phyloP scores from a whole-genome alignment of 1,284 basidiomycete genomes.

The Cryptococcus sp. region DNA sequence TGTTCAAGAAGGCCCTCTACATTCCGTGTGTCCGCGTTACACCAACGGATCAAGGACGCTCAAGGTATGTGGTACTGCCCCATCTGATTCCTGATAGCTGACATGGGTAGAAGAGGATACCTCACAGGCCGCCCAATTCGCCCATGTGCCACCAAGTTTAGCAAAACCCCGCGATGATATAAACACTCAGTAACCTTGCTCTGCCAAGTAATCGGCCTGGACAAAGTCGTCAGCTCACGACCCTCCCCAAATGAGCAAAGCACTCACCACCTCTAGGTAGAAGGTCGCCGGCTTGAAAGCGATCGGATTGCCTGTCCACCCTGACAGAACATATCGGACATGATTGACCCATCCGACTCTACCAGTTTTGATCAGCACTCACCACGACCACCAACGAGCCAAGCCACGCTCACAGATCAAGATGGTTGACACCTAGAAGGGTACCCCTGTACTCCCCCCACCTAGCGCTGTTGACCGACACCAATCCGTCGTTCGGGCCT shows the following conservation, averaged over 20 bases:
- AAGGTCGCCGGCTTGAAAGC: constrained; percentile 85
- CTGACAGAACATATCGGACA: constrained; percentile 76
- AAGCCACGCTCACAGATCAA: constrained; percentile 65
- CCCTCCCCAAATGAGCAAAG: not conserved
- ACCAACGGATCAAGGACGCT: too few species aligned
- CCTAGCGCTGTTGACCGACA: constrained; percentile 81
- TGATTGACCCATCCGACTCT: constrained; percentile 57
- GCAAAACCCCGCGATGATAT: too few species aligned
- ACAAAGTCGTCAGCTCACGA: not conserved
- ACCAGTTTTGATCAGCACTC: constrained; percentile 1
- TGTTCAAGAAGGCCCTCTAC: not conserved
- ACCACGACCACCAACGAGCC: not conserved
- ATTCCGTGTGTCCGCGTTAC: not conserved
- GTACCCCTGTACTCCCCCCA: constrained; percentile 81
- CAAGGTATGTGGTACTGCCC: too few species aligned
- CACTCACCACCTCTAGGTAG: constrained; percentile 70
- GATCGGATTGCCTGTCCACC: constrained; percentile 82
- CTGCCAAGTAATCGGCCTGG: constrained; percentile 50
- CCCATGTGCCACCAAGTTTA: too few species aligned
- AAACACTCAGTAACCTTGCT: constrained; percentile 41
- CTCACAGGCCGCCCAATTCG: too few species aligned
- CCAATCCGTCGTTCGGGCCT: constrained; percentile 91
- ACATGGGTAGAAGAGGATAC: too few species aligned
- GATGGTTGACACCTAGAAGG: constrained; percentile 83
- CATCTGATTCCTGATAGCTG: too few species aligned